Base-by-base conservation (phyloP, 2,329 filamentous ascomycete genomes). In the Fusarium hostae region DNA sequence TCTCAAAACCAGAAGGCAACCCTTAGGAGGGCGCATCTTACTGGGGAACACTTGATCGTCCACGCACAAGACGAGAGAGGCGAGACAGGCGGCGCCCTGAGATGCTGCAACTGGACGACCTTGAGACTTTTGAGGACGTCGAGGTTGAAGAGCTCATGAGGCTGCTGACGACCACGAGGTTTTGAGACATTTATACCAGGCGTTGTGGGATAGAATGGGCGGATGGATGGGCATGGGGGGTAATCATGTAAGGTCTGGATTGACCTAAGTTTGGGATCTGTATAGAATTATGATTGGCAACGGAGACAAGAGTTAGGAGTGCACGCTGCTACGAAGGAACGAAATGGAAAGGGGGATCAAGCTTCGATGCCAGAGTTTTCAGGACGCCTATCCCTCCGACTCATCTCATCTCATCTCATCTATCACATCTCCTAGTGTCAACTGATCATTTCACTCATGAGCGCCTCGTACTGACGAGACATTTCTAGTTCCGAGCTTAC, bases 401-500 rank as follows among this genome's bases (percentile, higher is more conserved):
- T 70, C 65, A 68, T 75, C 67, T 70, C 64, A 52, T 75, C 67
- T 70, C 64, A 52, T 77, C 68, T 72, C 57, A 45, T 56, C 52
- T 45, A 45, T 75, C 68, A 70, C 64, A 57, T 77, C 71, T 72
- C 57, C 57, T 78, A 69, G 66, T 75, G 73, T 74, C 65, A 45
- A 67, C 62, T 61, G 63, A 69, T 72, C 59, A 63, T 50, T 57
- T 72, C 59, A 63, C 54, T 57, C 32, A 59, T 43, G 67, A 59
- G 45, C 58, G 61, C 61, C 72, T 71, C 65, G 63, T 66, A 60
- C 73, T 77, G 56, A 75, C 65, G 44, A 72, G 61, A 68, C 63
- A 57, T 70, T 37, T 74, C 54, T 72, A 90, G 88, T 90, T 90
- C 77, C 88, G 87, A 69, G 84, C 87, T 20, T 89, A 89, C 73